phyloP scores from a whole-genome alignment of 2,329 filamentous ascomycete species.

The Lecanicillium sp. region DNA sequence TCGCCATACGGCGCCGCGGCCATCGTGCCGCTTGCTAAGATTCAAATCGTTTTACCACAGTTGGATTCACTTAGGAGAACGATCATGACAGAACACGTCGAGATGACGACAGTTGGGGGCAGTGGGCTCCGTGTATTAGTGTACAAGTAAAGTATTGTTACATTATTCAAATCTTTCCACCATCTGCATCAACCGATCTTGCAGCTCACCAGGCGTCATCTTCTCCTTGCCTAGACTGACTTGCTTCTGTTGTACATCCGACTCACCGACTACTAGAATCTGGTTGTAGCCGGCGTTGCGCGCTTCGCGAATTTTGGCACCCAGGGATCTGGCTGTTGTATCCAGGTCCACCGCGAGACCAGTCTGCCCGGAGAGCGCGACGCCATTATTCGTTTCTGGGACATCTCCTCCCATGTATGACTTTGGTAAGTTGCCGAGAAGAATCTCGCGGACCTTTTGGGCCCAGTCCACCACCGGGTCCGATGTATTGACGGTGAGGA shows the following conservation, averaged over 20 bases:
- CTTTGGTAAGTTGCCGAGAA: slow-evolving; percentile 39
- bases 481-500: slow-evolving; percentile 65
- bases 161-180: slow-evolving; percentile 42
- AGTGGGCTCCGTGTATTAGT: not conserved
- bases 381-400: slow-evolving; percentile 30
- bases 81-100: not conserved
- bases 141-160: slow-evolving; percentile 9
- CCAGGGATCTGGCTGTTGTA: slow-evolving; percentile 53
- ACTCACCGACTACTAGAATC: slow-evolving; percentile 65
- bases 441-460: slow-evolving; percentile 40
- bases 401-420: slow-evolving; percentile 29
- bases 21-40: not conserved
- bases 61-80: not conserved
- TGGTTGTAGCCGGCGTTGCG: slow-evolving; percentile 65
- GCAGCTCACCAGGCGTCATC: slow-evolving; percentile 40
- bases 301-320: slow-evolving; percentile 68
- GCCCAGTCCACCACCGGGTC: slow-evolving; percentile 46
- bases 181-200: slow-evolving; percentile 39
- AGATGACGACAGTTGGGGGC: not conserved
- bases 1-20: slow-evolving; percentile 4
- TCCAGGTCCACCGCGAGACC: slow-evolving; percentile 66
- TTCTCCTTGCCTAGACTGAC: slow-evolving; percentile 40
- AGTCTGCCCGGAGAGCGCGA: slow-evolving; percentile 46
- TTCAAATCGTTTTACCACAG: not conserved
- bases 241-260: slow-evolving; percentile 53